Percentiles rank a stretch among this genome's conserved stretches.
phyloP scores from a whole-genome alignment of 352 stramenopile species.

The Globisporangium canariense region DNA sequence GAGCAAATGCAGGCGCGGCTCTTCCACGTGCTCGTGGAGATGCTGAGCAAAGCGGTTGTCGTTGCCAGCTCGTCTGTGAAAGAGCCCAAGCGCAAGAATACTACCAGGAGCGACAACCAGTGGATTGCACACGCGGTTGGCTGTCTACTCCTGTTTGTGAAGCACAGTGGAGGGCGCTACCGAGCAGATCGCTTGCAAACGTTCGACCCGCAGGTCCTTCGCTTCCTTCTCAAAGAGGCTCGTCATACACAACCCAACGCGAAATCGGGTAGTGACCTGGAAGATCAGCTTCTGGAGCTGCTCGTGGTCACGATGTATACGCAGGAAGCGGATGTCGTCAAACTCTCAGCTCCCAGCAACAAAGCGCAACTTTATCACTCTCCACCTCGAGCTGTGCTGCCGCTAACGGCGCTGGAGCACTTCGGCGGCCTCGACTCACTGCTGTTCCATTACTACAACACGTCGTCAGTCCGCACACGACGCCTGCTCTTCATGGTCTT shows the following conservation, averaged over 20 bases:
- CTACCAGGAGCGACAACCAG: neutral
- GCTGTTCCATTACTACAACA: conserved; percentile 14
- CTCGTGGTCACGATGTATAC: conserved; percentile 18
- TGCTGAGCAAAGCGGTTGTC: conserved; percentile 41
- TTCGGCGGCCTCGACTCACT: conserved; percentile 18
- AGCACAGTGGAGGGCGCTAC: conserved; percentile 25
- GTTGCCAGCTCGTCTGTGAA: conserved; percentile 24
- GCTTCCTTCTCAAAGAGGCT: conserved; percentile 30
- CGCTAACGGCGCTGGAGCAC: conserved; percentile 4
- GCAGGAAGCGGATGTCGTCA: conserved; percentile 2
- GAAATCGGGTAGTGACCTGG: conserved; percentile 10
- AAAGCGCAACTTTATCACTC: neutral
- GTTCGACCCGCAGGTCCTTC: conserved; percentile 28
- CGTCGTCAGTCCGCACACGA: neutral
- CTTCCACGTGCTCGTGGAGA: conserved; percentile 44
- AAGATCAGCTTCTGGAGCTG: conserved; percentile 14
- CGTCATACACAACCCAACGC: conserved; percentile 20
- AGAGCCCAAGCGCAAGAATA: neutral
- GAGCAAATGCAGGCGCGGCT: conserved; percentile 25
- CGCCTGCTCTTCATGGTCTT: conserved; percentile 21
- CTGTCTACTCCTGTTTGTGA: conserved; percentile 34
- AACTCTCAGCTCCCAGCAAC: neutral
- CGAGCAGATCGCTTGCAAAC: conserved; percentile 25
- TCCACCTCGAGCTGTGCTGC: neutral
- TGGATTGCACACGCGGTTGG: conserved; percentile 32